Conservation (phyloP, 306 rosid species). For the Fragaria nilgerrensis region DNA sequence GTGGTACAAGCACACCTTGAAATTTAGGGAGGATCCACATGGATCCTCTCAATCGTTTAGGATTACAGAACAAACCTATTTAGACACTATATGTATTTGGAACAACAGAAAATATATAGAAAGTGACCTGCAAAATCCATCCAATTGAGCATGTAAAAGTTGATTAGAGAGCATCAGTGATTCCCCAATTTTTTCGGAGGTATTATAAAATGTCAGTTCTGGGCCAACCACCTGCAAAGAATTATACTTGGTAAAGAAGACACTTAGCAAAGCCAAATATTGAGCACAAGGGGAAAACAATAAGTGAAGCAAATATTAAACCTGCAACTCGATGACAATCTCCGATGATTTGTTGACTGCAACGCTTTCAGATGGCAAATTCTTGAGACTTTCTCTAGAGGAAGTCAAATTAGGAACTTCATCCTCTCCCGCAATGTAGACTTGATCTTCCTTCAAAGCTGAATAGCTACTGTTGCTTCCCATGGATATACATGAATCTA, state of each 20-base stretch:
- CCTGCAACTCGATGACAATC: slow-evolving; percentile 80
- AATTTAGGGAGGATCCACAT: background rate
- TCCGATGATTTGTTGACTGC: slow-evolving; percentile 44
- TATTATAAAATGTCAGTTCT: slow-evolving; percentile 83
- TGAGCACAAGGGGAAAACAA: background rate
- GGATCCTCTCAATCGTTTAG: background rate
- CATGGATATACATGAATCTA: slow-evolving; percentile 90
- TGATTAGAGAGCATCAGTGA: slow-evolving; percentile 62
- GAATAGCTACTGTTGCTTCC: slow-evolving; percentile 92
- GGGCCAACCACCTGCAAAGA: slow-evolving; percentile 82
- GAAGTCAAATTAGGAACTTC: slow-evolving; percentile 36
- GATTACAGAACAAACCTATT: background rate
- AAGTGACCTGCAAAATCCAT: slow-evolving; percentile 79
- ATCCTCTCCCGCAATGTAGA: slow-evolving; percentile 52
- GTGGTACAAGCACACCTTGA: background rate
- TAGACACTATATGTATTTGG: background rate
- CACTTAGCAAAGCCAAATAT: background rate
- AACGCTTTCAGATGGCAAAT: slow-evolving; percentile 35
- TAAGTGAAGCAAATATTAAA: slow-evolving; percentile 31
- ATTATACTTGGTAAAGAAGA: slow-evolving; percentile 18
- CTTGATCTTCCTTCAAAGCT: slow-evolving; percentile 59
- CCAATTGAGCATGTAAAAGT: slow-evolving; percentile 85
- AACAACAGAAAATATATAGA: background rate
- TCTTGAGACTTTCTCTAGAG: slow-evolving; percentile 36
- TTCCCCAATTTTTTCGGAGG: slow-evolving; percentile 70